Evolutionary conservation across 768 basidiomycete species (phyloP).

Genomic region (Kwoniella shandongensis): DNA sequence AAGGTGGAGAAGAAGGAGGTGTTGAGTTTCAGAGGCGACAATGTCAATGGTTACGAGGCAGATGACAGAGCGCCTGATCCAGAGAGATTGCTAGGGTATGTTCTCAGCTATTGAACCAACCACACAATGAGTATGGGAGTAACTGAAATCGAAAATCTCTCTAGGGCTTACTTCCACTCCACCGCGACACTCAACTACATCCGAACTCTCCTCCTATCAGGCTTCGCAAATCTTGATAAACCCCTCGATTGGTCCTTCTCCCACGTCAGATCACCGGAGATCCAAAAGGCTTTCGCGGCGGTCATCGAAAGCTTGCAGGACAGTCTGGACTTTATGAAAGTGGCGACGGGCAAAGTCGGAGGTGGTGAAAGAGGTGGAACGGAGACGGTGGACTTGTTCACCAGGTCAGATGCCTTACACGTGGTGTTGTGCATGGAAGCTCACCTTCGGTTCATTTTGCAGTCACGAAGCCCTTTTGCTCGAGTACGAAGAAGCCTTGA

Average conservation of each 20-base stretch:
- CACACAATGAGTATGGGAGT: background rate
- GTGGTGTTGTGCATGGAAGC: background rate
- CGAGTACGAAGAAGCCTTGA: conserved; percentile 87
- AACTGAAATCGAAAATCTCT: background rate
- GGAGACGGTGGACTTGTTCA: conserved; percentile 91
- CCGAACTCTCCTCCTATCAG: conserved; percentile 80
- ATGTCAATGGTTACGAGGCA: conserved; percentile 76
- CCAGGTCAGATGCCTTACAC: conserved; percentile 60
- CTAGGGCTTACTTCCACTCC: conserved; percentile 93
- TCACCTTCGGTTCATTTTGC: background rate
- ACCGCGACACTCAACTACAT: conserved; percentile 90
- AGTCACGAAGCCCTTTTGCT: conserved; percentile 94
- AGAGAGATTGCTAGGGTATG: conserved; percentile 75
- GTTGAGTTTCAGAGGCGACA: conserved; percentile 92
- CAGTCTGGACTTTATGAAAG: conserved; percentile 87
- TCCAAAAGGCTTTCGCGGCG: conserved; percentile 72
- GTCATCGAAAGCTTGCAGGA: conserved; percentile 83
- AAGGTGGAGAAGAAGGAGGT: conserved; percentile 60
- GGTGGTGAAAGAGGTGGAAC: conserved; percentile 73
- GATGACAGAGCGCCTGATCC: conserved; percentile 87
- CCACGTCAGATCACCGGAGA: conserved; percentile 80
- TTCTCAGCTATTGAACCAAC: background rate
- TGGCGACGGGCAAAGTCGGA: conserved; percentile 67
- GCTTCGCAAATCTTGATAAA: conserved; percentile 89
- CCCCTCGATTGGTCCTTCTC: conserved; percentile 87